phyloP scores from a whole-genome alignment of 2,329 filamentous ascomycete genomes.

The Bipolaris bicolor region DNA sequence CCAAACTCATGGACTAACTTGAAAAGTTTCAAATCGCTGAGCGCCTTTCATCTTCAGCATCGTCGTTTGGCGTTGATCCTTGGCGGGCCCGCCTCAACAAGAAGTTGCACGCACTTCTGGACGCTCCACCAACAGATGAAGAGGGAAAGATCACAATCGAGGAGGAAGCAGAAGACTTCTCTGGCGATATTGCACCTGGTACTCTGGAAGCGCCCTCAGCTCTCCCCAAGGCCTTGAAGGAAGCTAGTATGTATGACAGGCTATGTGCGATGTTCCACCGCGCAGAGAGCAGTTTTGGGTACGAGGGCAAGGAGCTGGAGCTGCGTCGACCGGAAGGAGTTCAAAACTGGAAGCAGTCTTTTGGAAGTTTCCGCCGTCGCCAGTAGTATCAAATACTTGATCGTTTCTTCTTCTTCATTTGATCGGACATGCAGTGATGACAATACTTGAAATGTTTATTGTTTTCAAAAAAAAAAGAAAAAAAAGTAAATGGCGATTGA shows the following conservation, averaged over 20 bases:
- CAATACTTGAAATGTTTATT: not conserved
- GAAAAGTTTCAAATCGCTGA: conserved; percentile 43
- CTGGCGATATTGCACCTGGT: conserved; percentile 46
- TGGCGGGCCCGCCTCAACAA: conserved; percentile 28
- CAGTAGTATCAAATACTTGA: not conserved
- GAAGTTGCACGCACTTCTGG: conserved; percentile 32
- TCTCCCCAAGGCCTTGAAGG: conserved; percentile 33
- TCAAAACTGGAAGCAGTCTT: conserved; percentile 38
- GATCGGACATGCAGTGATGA: no score
- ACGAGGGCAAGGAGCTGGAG: conserved; percentile 45
- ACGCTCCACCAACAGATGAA: conserved; percentile 23
- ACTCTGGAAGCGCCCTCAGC: conserved; percentile 43
- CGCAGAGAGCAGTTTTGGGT: conserved; percentile 33
- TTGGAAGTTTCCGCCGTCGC: conserved; percentile 23
- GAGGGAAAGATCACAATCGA: conserved; percentile 5
- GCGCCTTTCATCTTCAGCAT: conserved; percentile 31
- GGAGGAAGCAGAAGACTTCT: conserved; percentile 33
- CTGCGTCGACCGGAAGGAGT: conserved; percentile 41
- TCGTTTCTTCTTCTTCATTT: not conserved
- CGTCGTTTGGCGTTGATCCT: conserved; percentile 23
- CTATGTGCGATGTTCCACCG: conserved; percentile 35
- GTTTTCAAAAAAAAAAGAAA: not conserved
- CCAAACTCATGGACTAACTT: conserved; percentile 15
- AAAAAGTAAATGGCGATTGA: conserved; percentile 1
- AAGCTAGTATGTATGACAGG: conserved; percentile 24